A percentile compares a stretch with the other conserved stretches of the same genome.
Conservation (phyloP, 257 asterid genomes). For the Jaltomata sinuosa region DNA sequence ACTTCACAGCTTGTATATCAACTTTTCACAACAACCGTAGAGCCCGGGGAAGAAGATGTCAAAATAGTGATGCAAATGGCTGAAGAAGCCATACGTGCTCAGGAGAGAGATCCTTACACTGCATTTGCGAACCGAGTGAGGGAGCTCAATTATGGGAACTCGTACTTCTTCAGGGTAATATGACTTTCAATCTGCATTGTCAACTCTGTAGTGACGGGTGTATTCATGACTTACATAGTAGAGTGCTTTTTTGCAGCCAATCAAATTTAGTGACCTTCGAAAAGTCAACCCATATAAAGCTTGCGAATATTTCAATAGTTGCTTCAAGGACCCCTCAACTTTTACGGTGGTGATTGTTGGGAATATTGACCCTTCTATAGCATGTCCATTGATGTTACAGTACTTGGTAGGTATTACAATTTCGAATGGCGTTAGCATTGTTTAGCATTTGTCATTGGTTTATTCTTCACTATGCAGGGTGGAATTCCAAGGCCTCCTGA, state of each 20-base stretch:
- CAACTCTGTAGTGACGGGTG: neutral
- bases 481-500: conserved; percentile 79
- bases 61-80: conserved; percentile 98
- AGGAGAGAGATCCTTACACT: conserved; percentile 90
- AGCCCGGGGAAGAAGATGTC: conserved; percentile 84
- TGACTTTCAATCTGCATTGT: neutral
- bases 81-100: conserved; percentile 94
- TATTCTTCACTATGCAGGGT: conserved; percentile 46
- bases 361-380: conserved; percentile 73
- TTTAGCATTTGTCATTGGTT: conserved; percentile 5
- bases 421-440: conserved; percentile 6
- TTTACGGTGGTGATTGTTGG: conserved; percentile 88
- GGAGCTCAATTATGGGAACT: conserved; percentile 91
- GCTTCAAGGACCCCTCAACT: conserved; percentile 90
- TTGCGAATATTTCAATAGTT: conserved; percentile 70
- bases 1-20: conserved; percentile 77
- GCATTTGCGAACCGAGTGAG: conserved; percentile 84
- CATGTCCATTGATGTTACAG: conserved; percentile 69
- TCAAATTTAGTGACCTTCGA: conserved; percentile 52
- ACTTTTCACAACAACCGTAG: conserved; percentile 65
- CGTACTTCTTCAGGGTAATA: conserved; percentile 84
- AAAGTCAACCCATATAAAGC: conserved; percentile 85
- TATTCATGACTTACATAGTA: neutral
- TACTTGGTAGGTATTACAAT: conserved; percentile 52
- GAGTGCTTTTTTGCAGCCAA: conserved; percentile 52